Base-by-base conservation (phyloP, 2,329 filamentous ascomycete species). In the Botrytis elliptica region DNA sequence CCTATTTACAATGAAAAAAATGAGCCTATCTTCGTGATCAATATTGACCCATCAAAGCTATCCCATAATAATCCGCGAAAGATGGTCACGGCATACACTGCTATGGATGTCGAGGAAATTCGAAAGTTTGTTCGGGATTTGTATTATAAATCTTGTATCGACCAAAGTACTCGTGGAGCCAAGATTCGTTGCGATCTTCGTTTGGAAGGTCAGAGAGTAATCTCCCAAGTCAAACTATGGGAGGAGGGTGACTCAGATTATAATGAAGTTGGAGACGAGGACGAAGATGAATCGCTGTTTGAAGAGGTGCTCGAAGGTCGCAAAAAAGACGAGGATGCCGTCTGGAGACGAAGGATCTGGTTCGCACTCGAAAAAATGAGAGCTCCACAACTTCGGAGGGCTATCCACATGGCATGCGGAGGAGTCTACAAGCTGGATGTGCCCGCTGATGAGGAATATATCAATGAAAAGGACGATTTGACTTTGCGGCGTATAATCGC, bases 311-410 rank as follows among this genome's bases (percentile, higher is more conserved):
- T 57, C 52, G 14, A 5, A 18, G 12, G 25, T 25, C 8, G 8
- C 14, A 18, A 29, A 16, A 57, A 18, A 57, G 52, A 57, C 3
- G 7, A 7, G 8, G 14, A 40, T 38, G 33, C 36, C 25, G 22
- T 18, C 60, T 63, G 49, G 49, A n/a, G 12, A 20, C 25, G 60
- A 20, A 38, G 25, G 25, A 12, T 20, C 38, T 29, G 25, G 60
- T 22, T 40, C 16, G 25, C 9, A 18, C 12, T 64, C 6, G 14
- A 64, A 64, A n/a, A 44, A 29, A 64, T 64, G 60, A 29, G 29
- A 29, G 60, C 38, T 64, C 25, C 38, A 64, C 60, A 44, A 64
- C 60, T 64, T 64, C 60, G 60, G 12, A 64, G 60, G 25, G 38
- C 29, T 25, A 42, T 64, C 14, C 38, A 64, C 60, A 10, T 29